Evolutionary conservation across 2,329 filamentous ascomycete species (phyloP).

Genomic region (Coleophoma cylindrospora): DNA sequence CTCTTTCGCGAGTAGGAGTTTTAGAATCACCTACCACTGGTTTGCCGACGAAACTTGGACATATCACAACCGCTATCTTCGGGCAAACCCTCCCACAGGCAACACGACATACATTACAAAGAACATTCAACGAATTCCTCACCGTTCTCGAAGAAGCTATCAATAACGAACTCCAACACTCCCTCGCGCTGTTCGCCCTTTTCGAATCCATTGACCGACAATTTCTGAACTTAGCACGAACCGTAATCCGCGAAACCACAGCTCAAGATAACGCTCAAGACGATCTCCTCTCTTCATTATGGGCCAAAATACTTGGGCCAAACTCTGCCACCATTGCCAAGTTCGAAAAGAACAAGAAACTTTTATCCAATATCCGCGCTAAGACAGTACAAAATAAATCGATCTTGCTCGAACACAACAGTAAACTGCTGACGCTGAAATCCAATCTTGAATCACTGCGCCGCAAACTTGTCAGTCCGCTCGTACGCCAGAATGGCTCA

Average conservation of each 20-base stretch:
- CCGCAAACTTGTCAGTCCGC: conserved; percentile 76
- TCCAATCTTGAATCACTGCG: conserved; percentile 81
- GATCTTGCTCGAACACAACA: conserved; percentile 80
- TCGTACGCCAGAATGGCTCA: conserved; percentile 66
- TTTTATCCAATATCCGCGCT: conserved; percentile 73
- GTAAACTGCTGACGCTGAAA: conserved; percentile 76
- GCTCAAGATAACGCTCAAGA: conserved; percentile 75
- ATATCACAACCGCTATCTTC: conserved; percentile 66
- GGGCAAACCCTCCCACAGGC: conserved; percentile 77
- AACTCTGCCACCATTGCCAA: conserved; percentile 74
- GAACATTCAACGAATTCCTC: conserved; percentile 85
- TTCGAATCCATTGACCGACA: conserved; percentile 89
- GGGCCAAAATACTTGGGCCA: conserved; percentile 78
- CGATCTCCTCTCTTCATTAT: conserved; percentile 78
- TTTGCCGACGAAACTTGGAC: conserved; percentile 63
- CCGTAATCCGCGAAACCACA: conserved; percentile 77
- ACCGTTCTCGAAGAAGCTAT: conserved; percentile 86
- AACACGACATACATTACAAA: conserved; percentile 73
- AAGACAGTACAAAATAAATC: conserved; percentile 85
- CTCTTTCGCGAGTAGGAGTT: conserved; percentile 61
- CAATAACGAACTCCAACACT: conserved; percentile 75
- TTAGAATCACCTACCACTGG: conserved; percentile 48
- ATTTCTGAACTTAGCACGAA: conserved; percentile 82
- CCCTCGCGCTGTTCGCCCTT: conserved; percentile 75
- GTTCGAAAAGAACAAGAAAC: conserved; percentile 82